Percentiles rank a stretch among this genome's conserved stretches.
Conservation (phyloP, 177 flowering plant species). For the Vitis hybrid region DNA sequence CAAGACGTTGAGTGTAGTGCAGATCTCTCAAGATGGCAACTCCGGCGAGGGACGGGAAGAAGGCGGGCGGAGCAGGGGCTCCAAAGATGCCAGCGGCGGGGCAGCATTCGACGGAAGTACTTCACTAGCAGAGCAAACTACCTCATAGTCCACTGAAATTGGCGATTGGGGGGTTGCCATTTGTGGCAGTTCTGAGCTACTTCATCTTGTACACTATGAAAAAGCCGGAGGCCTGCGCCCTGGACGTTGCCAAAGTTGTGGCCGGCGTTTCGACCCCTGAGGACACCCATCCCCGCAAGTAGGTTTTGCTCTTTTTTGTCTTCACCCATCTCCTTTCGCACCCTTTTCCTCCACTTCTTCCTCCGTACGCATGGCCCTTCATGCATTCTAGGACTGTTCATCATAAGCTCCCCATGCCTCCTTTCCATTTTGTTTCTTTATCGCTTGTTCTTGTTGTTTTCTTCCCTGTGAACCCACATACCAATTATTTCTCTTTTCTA, state of each 20-base stretch:
- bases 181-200: conserved; percentile 30
- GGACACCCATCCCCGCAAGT: conserved; percentile 26
- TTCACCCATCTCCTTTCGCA: no score
- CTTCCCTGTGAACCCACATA: no score
- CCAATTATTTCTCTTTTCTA: no score
- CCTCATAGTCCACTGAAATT: conserved; percentile 7
- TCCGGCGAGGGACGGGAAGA: not conserved
- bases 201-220: conserved; percentile 36
- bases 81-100: conserved; percentile 35
- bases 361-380: no score
- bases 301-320: no score
- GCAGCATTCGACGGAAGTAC: conserved; percentile 36
- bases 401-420: no score
- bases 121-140: conserved; percentile 40
- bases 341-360: no score
- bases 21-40: no score
- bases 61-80: conserved; percentile 28
- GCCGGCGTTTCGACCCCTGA: conserved; percentile 16
- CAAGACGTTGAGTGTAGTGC: no score
- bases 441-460: no score
- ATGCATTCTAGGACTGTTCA: no score
- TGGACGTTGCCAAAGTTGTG: conserved; percentile 42
- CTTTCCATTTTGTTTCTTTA: no score
- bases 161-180: conserved; percentile 28
- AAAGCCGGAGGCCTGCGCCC: conserved; percentile 41